Base-by-base conservation (phyloP, 139 green algal genomes). In the Desmodesmus armatus region DNA sequence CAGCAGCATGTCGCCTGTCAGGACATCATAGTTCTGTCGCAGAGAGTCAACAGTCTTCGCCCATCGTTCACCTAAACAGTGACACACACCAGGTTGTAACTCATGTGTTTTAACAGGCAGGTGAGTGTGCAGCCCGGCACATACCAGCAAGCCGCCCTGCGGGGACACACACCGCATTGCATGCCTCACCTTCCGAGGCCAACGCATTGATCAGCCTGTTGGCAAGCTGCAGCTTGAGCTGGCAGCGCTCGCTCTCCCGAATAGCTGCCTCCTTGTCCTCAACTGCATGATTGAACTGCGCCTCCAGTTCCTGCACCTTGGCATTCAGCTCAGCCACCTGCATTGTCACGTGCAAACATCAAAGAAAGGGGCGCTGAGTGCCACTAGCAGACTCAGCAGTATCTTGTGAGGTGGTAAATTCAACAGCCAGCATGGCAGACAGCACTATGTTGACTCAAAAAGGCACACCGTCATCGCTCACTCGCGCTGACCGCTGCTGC, bases 181-280 rank as follows among this genome's bases (percentile, higher is more conserved):
- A 44, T 31, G 41, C 43, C 80, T 17, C 41, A 85, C 92, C 95
- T 88, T 96, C 93, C 15, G 88, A 92, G 1, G 92, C 94, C 63
- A 98, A 87, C 43, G 95, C 95, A 63, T 92, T 95, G 87, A 98
- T 96, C n/a, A 98, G 94, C 53, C 95, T 91, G 87, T 96, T 96
- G 44, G 95, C 95, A 23, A 98, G 91, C 66, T 92, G 88, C 41
- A 98, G 91, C 90, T 96, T 96, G 88, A 87, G 89, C 88, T 96
- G 87, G 87, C 93, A 96, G 51, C 92, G 89, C 87, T 96, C 93
- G 40, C 73, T 87, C 87, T 96, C 92, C 27, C 74, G 65, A 82
- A 98, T 96, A n/a, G 95, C 94, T 15, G 85, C 90, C 71, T 98
- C 93, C 89, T 96, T 96, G 62, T 98, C 95, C n/a, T 93, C 88